Percentiles rank a stretch among this genome's conserved stretches.
Conservation (phyloP, 306 rosid species). For the Lathyrus aphaca region DNA sequence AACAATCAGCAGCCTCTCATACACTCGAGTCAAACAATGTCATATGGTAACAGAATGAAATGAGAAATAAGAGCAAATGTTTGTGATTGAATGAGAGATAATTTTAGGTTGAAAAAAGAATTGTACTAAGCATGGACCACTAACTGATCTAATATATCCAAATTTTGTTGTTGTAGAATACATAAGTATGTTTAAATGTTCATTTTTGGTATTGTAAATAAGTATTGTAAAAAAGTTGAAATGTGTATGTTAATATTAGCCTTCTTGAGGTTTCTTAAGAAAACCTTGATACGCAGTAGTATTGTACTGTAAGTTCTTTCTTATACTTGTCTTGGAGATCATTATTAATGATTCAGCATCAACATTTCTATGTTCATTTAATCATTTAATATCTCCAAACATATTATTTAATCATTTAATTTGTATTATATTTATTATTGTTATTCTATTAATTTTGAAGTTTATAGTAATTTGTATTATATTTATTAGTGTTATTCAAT, state of each 20-base stretch:
- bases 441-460: no score
- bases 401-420: no score
- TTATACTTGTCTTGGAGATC: slow-evolving; percentile 16
- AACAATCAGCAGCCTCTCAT: no score
- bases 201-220: slow-evolving; percentile 13
- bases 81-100: slow-evolving; percentile 29
- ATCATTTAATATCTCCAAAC: slow-evolving; percentile 16
- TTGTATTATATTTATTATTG: no score
- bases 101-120: slow-evolving; percentile 18
- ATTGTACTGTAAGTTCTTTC: background rate
- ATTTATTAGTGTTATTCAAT: no score
- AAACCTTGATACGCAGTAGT: slow-evolving; percentile 2
- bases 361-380: slow-evolving; percentile 4
- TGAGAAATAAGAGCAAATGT: slow-evolving; percentile 1
- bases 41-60: slow-evolving; percentile 13
- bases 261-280: slow-evolving; percentile 1
- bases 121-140: slow-evolving; percentile 9
- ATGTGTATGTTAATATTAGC: slow-evolving; percentile 1
- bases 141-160: slow-evolving; percentile 21
- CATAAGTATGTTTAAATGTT: background rate
- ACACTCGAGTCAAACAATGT: no score
- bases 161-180: slow-evolving; percentile 33
- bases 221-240: slow-evolving; percentile 4
- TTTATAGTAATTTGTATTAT: no score
- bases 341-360: slow-evolving; percentile 14